Evolutionary conservation across 75 land plant genomes (phyloP).

Genomic region (Larix kaempferi): DNA sequence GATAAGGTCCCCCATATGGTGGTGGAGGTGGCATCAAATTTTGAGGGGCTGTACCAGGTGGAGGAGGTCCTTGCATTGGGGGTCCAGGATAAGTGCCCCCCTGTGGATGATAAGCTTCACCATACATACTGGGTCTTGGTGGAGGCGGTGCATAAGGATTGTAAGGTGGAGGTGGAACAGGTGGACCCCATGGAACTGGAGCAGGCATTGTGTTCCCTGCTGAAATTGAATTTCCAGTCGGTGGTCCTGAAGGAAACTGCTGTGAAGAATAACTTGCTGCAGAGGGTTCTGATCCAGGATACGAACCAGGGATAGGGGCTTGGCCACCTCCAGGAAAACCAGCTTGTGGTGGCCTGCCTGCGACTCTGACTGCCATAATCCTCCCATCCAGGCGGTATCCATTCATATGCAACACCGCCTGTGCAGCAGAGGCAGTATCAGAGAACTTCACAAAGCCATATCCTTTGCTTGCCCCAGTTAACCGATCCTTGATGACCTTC

Average conservation of each 20-base stretch:
- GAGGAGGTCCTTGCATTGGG: neutral
- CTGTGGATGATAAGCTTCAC: constrained; percentile 2
- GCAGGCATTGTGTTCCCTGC: neutral
- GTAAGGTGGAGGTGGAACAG: neutral
- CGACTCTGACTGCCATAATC: constrained; percentile 29
- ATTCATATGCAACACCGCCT: constrained; percentile 32
- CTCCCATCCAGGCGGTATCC: constrained; percentile 38
- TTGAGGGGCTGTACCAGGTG: constrained; percentile 5
- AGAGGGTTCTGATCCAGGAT: constrained; percentile 14
- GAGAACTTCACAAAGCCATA: constrained; percentile 52
- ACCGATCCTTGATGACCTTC: constrained; percentile 35
- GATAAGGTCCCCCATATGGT: constrained; percentile 38
- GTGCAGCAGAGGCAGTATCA: constrained; percentile 17
- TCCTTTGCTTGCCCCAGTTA: constrained; percentile 48
- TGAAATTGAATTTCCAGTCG: constrained; percentile 25
- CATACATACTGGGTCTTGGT: neutral
- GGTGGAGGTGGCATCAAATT: constrained; percentile 5
- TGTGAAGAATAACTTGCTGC: constrained; percentile 49
- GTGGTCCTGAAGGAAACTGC: constrained; percentile 36
- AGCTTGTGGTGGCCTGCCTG: constrained; percentile 22
- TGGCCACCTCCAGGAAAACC: constrained; percentile 1
- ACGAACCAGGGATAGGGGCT: neutral
- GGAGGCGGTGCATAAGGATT: neutral
- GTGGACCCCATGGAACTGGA: neutral
- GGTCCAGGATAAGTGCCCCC: constrained; percentile 16